These are phyloP conservation scores for Filobasidium floriforme DNA, from an alignment of 768 basidiomycete genomes.

Conservation along the genomic window DNA sequence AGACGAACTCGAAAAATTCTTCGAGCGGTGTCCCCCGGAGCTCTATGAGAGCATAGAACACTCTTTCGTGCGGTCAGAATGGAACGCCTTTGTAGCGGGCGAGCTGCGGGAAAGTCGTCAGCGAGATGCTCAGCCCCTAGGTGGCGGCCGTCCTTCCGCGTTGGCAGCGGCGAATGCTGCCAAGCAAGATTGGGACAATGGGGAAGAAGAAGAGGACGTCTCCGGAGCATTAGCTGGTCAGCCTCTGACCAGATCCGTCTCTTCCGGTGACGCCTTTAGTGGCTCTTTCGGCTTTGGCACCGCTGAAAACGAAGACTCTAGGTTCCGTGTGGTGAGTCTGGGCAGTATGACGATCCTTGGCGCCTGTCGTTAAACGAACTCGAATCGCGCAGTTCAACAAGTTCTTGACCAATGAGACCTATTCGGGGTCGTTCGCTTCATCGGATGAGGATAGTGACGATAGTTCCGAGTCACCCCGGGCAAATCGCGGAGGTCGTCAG, in stretches of 20 bases:
- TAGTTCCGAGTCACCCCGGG: slow-evolving; percentile 22
- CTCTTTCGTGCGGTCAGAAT: slow-evolving; percentile 67
- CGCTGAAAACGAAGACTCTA: slow-evolving; percentile 9
- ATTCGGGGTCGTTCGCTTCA: slow-evolving; percentile 24
- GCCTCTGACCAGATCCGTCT: slow-evolving; percentile 18
- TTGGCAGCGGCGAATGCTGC: slow-evolving; percentile 28
- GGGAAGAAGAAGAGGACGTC: slow-evolving; percentile 24
- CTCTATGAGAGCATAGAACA: slow-evolving; percentile 58
- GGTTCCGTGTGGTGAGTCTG: slow-evolving; percentile 50
- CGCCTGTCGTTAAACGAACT: too few relatives aligned
- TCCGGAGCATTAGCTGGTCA: slow-evolving; percentile 17
- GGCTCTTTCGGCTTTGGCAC: slow-evolving; percentile 17
- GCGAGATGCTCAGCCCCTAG: slow-evolving; percentile 68
- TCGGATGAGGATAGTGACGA: slow-evolving; percentile 34
- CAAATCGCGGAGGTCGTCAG: slow-evolving; percentile 9
- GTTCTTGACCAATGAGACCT: slow-evolving; percentile 52
- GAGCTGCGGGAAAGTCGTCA: slow-evolving; percentile 78
- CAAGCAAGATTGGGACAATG: slow-evolving; percentile 30
- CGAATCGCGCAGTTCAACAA: slow-evolving; percentile 58
- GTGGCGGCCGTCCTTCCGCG: slow-evolving; percentile 50
- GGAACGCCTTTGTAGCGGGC: slow-evolving; percentile 84
- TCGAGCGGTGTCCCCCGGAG: slow-evolving; percentile 78
- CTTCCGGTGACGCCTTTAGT: slow-evolving; percentile 16
- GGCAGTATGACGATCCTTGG: slow-evolving; percentile 50
- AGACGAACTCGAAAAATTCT: slow-evolving; percentile 83